Evolutionary conservation across 495 filamentous ascomycete genomes (phyloP).

Genomic region (Cercophora newfieldiana): DNA sequence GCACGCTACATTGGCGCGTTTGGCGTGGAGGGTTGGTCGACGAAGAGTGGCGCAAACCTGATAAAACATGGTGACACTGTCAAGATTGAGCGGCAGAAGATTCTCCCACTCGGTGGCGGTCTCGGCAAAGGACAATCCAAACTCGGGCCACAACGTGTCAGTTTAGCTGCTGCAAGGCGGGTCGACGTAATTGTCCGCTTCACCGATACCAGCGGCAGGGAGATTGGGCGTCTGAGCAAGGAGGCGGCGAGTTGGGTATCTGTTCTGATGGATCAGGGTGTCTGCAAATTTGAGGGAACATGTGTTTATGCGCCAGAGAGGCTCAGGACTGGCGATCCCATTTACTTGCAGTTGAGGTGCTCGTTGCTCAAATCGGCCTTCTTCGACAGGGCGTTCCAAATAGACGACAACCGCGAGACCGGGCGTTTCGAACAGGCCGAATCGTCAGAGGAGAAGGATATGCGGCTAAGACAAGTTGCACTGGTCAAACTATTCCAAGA

Average conservation of each 20-base stretch:
- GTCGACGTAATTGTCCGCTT: slow-evolving; percentile 92
- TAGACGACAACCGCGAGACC: slow-evolving; percentile 68
- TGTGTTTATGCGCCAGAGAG: slow-evolving; percentile 90
- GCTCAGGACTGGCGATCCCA: slow-evolving; percentile 85
- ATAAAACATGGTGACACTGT: slow-evolving; percentile 76
- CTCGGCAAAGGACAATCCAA: slow-evolving; percentile 49
- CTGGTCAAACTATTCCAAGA: slow-evolving; percentile 88
- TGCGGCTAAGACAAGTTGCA: slow-evolving; percentile 83
- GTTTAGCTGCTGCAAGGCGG: slow-evolving; percentile 52
- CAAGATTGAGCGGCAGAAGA: slow-evolving; percentile 83
- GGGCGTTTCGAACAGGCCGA: slow-evolving; percentile 70
- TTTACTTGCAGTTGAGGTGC: slow-evolving; percentile 83
- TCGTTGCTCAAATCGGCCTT: slow-evolving; percentile 76
- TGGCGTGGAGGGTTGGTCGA: slow-evolving; percentile 89
- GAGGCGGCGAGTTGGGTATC: slow-evolving; percentile 95
- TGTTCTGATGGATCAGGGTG: slow-evolving; percentile 84
- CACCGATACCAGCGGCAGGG: slow-evolving; percentile 74
- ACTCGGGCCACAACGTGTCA: slow-evolving; percentile 33
- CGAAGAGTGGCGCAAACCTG: slow-evolving; percentile 73
- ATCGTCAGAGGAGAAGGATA: slow-evolving; percentile 76
- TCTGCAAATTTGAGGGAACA: slow-evolving; percentile 82
- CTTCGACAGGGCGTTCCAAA: slow-evolving; percentile 56
- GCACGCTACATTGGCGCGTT: slow-evolving; percentile 87
- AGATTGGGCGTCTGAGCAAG: slow-evolving; percentile 85
- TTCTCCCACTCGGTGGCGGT: slow-evolving; percentile 58